Evolutionary conservation across 495 filamentous ascomycete species (phyloP), one percentile per base, ranked within the genome.

Genomic region (Staphylotrichum tortipilum): DNA sequence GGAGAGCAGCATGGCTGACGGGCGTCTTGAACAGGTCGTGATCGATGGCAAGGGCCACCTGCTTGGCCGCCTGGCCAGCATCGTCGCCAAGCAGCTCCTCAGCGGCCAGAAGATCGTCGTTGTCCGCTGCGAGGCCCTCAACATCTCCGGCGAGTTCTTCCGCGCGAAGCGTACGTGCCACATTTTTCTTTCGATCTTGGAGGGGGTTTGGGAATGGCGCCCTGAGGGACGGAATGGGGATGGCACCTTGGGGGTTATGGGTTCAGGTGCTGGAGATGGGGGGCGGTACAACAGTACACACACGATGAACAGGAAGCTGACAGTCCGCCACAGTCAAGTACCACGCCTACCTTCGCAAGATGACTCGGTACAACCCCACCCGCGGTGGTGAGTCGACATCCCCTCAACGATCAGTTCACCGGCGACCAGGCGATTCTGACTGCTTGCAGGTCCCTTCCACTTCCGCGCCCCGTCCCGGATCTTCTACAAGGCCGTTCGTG

Each of bases 61-160:
- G 68, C 88, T 97, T 72, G 92, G 92, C 80, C 92, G 92, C 70
- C 82, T 98, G 71, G 94, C 92, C 79, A 92, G 86, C 74, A 96
- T 86, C 70, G 90, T 98, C 65, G 94, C 92, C 69, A 98, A 98
- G 82, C 92, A 98, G 81, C 84, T 98, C 67, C 88, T 98, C 65
- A 94, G 87, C 73, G 92, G 92, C 69, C 94, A 97, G 80, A 95
- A 97, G 84, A 90, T 98, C 73, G 91, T 95, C 56, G 84, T 98
- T 55, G 94, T 98, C 69, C 88, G 92, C 79, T 95, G 88, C 79
- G 92, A 98, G 75, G 87, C 85, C 65, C 83, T 98, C 68, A 97
- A 97, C 83, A 97, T 98, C 82, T 98, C 92, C 63, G 92, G 92
- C 78, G 92, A 96, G 78, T 98, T 98, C 87, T 98, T 97, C 84